Percentiles rank a stretch among this genome's conserved stretches.
These are phyloP conservation scores for Miamiensis avidus DNA, from an alignment of 169 alveolate genomes.

Conservation along the genomic window DNA sequence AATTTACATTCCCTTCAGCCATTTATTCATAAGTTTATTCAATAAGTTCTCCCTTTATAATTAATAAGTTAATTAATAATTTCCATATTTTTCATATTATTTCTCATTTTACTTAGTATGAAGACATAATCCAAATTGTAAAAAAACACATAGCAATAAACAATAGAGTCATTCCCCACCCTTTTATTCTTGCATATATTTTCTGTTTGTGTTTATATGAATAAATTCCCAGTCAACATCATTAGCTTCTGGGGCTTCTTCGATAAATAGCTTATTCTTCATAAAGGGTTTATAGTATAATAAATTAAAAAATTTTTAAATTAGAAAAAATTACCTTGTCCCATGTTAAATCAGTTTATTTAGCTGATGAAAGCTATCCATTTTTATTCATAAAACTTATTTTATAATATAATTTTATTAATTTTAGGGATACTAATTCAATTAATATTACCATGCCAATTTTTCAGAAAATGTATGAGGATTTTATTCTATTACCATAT, in stretches of 20 bases:
- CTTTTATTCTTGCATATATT: constrained; percentile 31
- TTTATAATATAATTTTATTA: too few species aligned
- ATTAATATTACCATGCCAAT: neutral
- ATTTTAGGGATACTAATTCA: neutral
- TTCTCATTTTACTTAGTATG: neutral
- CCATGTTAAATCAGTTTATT: neutral
- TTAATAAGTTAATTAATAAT: too few species aligned
- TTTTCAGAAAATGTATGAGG: neutral
- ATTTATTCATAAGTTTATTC: too few species aligned
- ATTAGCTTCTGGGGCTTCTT: constrained; percentile 44
- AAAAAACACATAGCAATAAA: neutral
- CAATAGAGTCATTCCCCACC: neutral
- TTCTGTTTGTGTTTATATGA: constrained; percentile 22
- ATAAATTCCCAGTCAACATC: constrained; percentile 41
- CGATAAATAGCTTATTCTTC: constrained; percentile 10
- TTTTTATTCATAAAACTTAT: neutral
- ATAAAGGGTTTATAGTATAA: too few species aligned
- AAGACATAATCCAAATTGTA: constrained; percentile 10
- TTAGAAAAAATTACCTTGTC: neutral
- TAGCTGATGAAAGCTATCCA: neutral
- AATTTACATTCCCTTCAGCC: neutral
- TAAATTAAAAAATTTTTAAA: too few species aligned
- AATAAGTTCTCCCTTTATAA: too few species aligned
- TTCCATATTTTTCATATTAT: too few species aligned
- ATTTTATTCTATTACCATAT: neutral